A percentile compares a stretch with the other conserved stretches of the same genome.
phyloP scores from a whole-genome alignment of 2,329 filamentous ascomycete genomes.

The Pseudocercospora vitis region DNA sequence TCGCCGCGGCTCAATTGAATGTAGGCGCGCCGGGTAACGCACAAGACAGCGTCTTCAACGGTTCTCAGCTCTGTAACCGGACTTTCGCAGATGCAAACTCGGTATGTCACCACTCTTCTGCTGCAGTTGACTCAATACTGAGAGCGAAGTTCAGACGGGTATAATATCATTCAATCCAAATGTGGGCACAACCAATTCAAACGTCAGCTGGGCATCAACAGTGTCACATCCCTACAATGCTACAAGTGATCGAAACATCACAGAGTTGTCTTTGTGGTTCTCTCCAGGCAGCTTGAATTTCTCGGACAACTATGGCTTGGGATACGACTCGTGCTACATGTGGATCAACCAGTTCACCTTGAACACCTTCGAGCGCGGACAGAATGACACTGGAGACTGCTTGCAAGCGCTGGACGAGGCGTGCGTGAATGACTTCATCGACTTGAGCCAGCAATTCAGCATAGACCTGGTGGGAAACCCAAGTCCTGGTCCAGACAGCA shows the following conservation, averaged over 20 bases:
- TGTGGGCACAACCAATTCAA: conserved; percentile 6
- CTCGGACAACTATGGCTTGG: conserved; percentile 13
- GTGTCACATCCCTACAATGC: conserved; percentile 13
- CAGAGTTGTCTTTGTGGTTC: conserved; percentile 21
- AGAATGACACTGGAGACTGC: conserved; percentile 18
- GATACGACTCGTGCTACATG: conserved; percentile 20
- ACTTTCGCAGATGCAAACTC: conserved; percentile 15
- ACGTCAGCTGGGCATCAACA: conserved; percentile 13
- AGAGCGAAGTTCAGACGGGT: conserved; percentile 7
- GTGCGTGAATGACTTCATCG: conserved; percentile 17
- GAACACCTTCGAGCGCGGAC: conserved; percentile 15
- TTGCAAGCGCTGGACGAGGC: conserved; percentile 12
- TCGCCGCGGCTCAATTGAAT: conserved; percentile 8
- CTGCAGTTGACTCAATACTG: background rate
- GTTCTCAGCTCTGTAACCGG: conserved; percentile 16
- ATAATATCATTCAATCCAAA: conserved; percentile 12
- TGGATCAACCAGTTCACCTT: conserved; percentile 8
- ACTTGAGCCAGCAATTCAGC: background rate
- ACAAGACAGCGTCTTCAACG: background rate
- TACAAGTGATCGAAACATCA: conserved; percentile 2
- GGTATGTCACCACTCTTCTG: background rate
- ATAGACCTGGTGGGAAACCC: conserved; percentile 12
- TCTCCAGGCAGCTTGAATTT: conserved; percentile 12
- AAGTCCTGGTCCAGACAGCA: conserved; percentile 12
- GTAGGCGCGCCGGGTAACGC: conserved; percentile 13